Evolutionary conservation across 1,284 basidiomycete species (phyloP), one percentile per base, ranked within the genome.

Genomic region (Stereum hirsutum): DNA sequence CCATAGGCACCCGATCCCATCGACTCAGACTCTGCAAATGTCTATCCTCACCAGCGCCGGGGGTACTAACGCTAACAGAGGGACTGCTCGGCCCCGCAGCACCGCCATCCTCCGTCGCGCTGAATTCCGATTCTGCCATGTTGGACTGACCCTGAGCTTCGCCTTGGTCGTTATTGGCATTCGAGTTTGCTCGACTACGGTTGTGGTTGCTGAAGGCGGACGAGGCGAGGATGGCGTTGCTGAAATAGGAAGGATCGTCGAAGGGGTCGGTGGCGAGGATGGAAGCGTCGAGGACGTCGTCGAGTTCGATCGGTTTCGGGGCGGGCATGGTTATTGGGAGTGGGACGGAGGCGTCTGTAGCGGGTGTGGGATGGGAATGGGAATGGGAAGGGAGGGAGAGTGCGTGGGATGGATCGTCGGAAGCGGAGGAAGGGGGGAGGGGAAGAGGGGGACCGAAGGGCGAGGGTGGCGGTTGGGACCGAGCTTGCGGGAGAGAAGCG

Each of bases 231-330:
- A n/a, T n/a, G n/a, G n/a, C n/a, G n/a, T n/a, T n/a, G n/a, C 45
- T 38, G 19, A 55, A 50, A 44, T 42, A 19, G 49, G 37, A 25
- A 52, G 49, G 53, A 35, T 42, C 44, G 46, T 70, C 69, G 11
- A 60, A 57, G 4, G 70, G 65, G 45, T 78, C 78, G 4, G 72
- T 65, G 49, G 78, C 75, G 12, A 89, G 65, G 58, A 85, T 75
- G 0, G 84, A 77, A 1, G 78, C 66, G 46, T 89, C 82, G 27
- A 89, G 66, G n/a, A 89, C 84, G 51, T 89, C 85, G 52, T 86
- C 76, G n/a, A 89, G 69, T 42, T 78, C 72, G 39, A 89, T 80
- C 7, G 74, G 65, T 45, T 76, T 70, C n/a, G 72, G 60, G 33
- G 65, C 64, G 14, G 58, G 59, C 34, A 57, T 47, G 11, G 57